Evolutionary conservation across 164 flowering plant species (phyloP), one percentile per base, ranked within the genome.

Genomic region (Chimonanthus praecox): DNA sequence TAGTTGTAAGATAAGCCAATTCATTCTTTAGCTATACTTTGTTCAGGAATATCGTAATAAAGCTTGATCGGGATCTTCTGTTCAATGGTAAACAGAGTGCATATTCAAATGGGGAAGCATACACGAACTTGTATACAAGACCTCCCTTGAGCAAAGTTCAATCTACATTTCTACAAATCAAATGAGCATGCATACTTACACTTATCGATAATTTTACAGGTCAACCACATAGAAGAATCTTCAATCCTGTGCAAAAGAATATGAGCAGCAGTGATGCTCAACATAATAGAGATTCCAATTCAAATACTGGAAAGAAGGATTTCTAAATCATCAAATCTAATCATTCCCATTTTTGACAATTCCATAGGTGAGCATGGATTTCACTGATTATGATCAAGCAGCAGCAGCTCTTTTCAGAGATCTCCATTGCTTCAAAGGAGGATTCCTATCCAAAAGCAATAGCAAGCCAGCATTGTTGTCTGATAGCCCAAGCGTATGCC

Each of bases 401-500:
- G 73, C 18, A 47, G 58, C 13, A 20, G 44, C 47, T 65, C 84
- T 33, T 71, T 88, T 69, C 20, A 95, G 79, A 78, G 90, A 85
- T 82, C 93, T 88, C 97, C 89, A 88, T 20, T 76, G 91, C 78
- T 85, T 83, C 68, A 70, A 33, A 33, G 33, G 84, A 21, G 90
- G 83, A 7, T 83, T 83, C 76, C 82, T 88, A 73, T 92, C 94
- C 67, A 95, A 81, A 75, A 93, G 86, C 88, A 88, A 75, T 49
- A 89, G 84, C 81, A 93, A 85, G 48, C 99, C 98, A 49, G 79
- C 83, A 64, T 88, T 89, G 75, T 80, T 79, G 60, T 85, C 69
- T 8, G 94, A 78, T 58, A 88, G 67, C 67, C 91, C 98, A 76
- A 83, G 89, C 85, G 74, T 77, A 72, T 90, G 86, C 89, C 99